Evolutionary conservation across 169 alveolate species (phyloP).

Genomic region (Plasmodium vivax): DNA sequence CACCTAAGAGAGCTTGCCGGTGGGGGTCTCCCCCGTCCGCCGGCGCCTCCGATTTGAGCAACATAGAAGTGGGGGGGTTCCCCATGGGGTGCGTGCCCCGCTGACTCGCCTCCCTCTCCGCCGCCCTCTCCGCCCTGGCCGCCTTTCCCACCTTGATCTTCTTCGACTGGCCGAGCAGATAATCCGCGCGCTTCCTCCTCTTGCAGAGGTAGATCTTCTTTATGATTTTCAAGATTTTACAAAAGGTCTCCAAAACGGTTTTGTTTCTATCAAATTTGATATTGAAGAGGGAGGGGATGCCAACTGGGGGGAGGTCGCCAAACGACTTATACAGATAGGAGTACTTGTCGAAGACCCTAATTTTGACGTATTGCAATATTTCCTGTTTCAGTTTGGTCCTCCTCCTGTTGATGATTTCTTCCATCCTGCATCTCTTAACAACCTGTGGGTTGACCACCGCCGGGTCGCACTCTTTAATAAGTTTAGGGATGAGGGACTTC

Average conservation of each 20-base stretch:
- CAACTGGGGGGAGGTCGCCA: constrained; percentile 79
- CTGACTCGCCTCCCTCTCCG: neutral
- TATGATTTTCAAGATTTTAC: constrained; percentile 66
- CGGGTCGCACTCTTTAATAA: constrained; percentile 88
- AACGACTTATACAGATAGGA: constrained; percentile 76
- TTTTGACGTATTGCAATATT: constrained; percentile 79
- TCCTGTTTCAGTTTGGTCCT: constrained; percentile 82
- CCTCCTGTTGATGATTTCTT: constrained; percentile 77
- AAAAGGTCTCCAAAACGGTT: constrained; percentile 73
- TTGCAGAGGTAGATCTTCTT: constrained; percentile 47
- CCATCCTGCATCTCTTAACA: constrained; percentile 80
- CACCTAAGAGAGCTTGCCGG: neutral
- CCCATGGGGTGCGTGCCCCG: neutral
- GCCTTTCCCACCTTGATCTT: neutral
- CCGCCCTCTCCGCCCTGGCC: neutral
- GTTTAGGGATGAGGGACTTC: constrained; percentile 86
- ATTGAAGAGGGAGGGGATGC: constrained; percentile 76
- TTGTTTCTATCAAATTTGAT: constrained; percentile 76
- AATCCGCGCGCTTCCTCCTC: neutral
- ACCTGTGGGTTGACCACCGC: constrained; percentile 84
- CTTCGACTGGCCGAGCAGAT: neutral
- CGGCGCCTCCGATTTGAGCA: neutral
- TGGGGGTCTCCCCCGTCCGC: neutral
- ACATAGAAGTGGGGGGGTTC: neutral
- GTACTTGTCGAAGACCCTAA: constrained; percentile 77